Conservation (phyloP, 371 early-diverging fungal genomes). For the Mucor circinelloides region DNA sequence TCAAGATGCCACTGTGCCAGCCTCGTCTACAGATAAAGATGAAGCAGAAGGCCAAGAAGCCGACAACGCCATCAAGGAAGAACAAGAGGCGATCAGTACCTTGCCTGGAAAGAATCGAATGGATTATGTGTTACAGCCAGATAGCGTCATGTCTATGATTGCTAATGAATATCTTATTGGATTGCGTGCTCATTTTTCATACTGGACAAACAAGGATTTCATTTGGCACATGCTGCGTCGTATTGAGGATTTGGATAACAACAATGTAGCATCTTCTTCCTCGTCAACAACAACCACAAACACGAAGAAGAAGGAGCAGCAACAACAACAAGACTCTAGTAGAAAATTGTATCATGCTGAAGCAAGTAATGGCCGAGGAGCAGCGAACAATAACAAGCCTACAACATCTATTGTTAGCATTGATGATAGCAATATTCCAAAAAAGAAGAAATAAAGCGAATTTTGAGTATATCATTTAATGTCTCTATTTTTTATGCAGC, state of each 20-base stretch:
- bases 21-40: not conserved
- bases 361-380: not conserved
- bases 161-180: slow-evolving; percentile 56
- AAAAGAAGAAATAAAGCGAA: not conserved
- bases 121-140: slow-evolving; percentile 51
- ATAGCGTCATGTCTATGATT: slow-evolving; percentile 56
- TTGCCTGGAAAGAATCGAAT: slow-evolving; percentile 39
- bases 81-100: slow-evolving; percentile 19
- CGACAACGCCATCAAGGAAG: slow-evolving; percentile 1
- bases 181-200: slow-evolving; percentile 53
- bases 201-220: slow-evolving; percentile 56
- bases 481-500: no score
- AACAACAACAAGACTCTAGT: not conserved
- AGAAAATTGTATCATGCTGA: not conserved
- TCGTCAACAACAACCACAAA: no score
- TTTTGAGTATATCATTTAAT: no score
- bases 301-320: not conserved
- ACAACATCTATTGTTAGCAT: slow-evolving; percentile 4
- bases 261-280: not conserved
- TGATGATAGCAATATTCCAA: slow-evolving; percentile 9
- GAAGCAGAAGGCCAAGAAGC: slow-evolving; percentile 16
- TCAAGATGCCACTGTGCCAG: slow-evolving; percentile 32
- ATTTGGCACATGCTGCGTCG: slow-evolving; percentile 52
- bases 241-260: slow-evolving; percentile 26
- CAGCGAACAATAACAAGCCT: not conserved